phyloP scores from a whole-genome alignment of 1,284 basidiomycete genomes.

The Hymenochaete sp. region DNA sequence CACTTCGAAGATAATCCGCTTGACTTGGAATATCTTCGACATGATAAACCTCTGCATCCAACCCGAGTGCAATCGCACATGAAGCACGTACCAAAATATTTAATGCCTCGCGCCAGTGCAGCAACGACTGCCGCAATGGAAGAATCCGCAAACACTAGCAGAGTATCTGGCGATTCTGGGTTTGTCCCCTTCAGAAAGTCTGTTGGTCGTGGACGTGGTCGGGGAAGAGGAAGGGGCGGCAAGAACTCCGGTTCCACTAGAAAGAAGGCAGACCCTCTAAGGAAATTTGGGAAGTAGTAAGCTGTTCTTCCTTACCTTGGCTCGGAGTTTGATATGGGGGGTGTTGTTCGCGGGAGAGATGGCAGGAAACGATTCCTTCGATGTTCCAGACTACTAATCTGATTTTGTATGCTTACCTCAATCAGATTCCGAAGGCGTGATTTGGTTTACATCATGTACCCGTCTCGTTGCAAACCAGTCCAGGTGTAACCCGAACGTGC shows the following conservation, averaged over 20 bases:
- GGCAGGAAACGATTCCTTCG: no score
- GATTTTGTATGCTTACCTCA: no score
- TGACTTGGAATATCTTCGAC: constrained; percentile 87
- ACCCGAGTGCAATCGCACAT: constrained; percentile 85
- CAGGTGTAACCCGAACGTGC: no score
- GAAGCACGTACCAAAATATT: constrained; percentile 92
- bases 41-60: constrained; percentile 90
- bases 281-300: constrained; percentile 54
- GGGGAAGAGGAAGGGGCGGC: constrained; percentile 44
- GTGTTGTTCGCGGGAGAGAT: no score
- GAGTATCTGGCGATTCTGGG: constrained; percentile 28
- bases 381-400: no score
- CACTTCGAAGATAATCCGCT: constrained; percentile 98
- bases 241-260: constrained; percentile 32
- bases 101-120: constrained; percentile 76
- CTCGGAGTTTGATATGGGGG: no score
- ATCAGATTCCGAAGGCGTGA: no score
- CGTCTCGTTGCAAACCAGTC: no score
- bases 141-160: constrained; percentile 20
- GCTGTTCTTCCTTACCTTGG: no score
- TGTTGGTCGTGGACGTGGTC: constrained; percentile 32
- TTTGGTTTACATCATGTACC: no score
- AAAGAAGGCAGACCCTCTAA: constrained; percentile 69
- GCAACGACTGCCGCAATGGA: constrained; percentile 20
- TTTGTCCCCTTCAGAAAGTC: constrained; percentile 71